Percentiles rank a stretch among this genome's conserved stretches.
Conservation (phyloP, 805 yeast genomes). For the Yamadazyma kitorensis region DNA sequence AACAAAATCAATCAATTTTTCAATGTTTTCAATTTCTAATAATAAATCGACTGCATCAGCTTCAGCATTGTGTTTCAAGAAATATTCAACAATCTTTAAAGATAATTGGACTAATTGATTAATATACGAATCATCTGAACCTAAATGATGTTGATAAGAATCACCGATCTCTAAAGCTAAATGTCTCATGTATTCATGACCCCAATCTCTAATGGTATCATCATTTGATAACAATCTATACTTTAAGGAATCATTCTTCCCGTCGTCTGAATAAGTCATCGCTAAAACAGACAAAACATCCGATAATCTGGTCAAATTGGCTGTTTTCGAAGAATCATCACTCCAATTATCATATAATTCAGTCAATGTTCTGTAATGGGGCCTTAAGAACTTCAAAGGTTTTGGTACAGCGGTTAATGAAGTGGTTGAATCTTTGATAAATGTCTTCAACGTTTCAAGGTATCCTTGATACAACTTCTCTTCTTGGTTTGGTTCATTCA, state of each 20-base stretch:
- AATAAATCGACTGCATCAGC: conserved; percentile 96
- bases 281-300: conserved; percentile 91
- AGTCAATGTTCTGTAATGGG: conserved; percentile 71
- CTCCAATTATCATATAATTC: conserved; percentile 67
- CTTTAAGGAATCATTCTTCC: conserved; percentile 73
- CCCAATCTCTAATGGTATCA: conserved; percentile 80
- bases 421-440: conserved; percentile 88
- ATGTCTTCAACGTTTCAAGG: conserved; percentile 67
- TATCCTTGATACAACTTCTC: conserved; percentile 53
- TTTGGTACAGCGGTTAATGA: conserved; percentile 99
- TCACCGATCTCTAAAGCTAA: conserved; percentile 93
- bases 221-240: conserved; percentile 62
- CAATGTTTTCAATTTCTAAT: conserved; percentile 85
- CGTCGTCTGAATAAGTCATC: conserved; percentile 87
- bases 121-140: conserved; percentile 31
- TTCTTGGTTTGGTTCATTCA: conserved; percentile 50
- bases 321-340: conserved; percentile 21
- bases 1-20: conserved; percentile 75
- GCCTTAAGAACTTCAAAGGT: conserved; percentile 92
- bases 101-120: conserved; percentile 60
- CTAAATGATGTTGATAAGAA: conserved; percentile 56
- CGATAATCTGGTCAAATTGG: conserved; percentile 60
- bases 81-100: conserved; percentile 79
- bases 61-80: conserved; percentile 93
- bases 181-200: conserved; percentile 96